Percentiles rank a stretch among this genome's conserved stretches.
phyloP scores from a whole-genome alignment of 2,329 filamentous ascomycete species.

The Dendrostoma leiphaemia region DNA sequence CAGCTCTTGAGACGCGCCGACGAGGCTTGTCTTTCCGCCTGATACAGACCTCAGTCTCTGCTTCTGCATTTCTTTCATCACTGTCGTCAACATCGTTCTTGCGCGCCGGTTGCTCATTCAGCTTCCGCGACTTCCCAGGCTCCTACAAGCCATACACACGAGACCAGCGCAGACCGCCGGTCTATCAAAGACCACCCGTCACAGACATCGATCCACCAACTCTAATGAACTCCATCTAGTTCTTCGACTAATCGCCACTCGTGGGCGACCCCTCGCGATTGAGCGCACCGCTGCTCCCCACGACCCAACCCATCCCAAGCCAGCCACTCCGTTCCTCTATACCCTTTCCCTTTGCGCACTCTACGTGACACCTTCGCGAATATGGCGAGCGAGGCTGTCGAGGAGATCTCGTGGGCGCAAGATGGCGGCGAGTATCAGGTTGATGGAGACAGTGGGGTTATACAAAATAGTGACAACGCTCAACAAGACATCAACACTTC shows the following conservation, averaged over 20 bases:
- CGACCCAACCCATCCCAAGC: neutral
- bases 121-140: no score
- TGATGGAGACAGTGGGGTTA: conserved; percentile 34
- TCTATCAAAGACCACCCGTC: neutral
- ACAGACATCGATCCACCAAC: neutral
- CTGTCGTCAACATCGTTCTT: no score
- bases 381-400: conserved; percentile 17
- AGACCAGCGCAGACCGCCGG: neutral
- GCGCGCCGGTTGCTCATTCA: no score
- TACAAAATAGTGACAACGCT: conserved; percentile 47
- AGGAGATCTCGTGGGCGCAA: conserved; percentile 48
- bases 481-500: conserved; percentile 41
- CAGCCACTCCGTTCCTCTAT: neutral
- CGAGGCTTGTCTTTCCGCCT: no score
- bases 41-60: no score
- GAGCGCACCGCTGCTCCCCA: neutral
- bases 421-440: conserved; percentile 54
- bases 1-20: no score
- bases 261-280: neutral
- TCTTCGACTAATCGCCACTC: neutral
- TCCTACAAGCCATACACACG: no score
- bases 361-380: conserved; percentile 3
- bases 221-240: neutral
- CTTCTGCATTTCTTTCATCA: no score
- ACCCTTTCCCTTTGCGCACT: neutral